A percentile compares a stretch with the other conserved stretches of the same genome.
phyloP scores from a whole-genome alignment of 805 yeast species.

The Starmerella bombicola region DNA sequence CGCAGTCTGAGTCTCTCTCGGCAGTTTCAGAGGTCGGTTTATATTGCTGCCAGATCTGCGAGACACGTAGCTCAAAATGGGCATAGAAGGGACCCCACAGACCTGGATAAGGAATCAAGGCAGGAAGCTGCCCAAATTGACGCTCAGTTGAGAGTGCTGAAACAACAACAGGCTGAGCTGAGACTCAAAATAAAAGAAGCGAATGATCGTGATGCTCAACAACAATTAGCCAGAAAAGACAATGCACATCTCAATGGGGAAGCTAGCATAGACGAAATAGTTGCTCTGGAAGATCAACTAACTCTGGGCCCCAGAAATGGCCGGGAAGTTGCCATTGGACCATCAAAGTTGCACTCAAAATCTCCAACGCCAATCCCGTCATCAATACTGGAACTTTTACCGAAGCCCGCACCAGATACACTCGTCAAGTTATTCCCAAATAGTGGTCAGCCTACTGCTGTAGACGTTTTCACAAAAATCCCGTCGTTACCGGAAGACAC shows the following conservation, averaged over 20 bases:
- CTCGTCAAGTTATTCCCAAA: too few species aligned
- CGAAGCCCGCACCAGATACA: too few species aligned
- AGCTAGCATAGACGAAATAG: slow-evolving; percentile 15
- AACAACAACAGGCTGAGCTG: slow-evolving; percentile 13
- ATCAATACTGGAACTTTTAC: too few species aligned
- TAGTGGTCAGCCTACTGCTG: too few species aligned
- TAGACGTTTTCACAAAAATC: too few species aligned
- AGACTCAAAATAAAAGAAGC: slow-evolving; percentile 8
- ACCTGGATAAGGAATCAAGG: background rate
- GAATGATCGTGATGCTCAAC: slow-evolving; percentile 17
- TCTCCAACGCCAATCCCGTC: too few species aligned
- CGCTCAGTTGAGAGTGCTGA: slow-evolving; percentile 15
- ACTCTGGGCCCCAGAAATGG: too few species aligned
- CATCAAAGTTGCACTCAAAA: too few species aligned
- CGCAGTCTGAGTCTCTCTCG: too few species aligned
- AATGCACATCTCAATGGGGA: slow-evolving; percentile 3
- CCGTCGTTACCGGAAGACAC: too few species aligned
- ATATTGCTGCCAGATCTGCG: background rate
- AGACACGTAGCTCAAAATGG: background rate
- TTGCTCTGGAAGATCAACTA: slow-evolving; percentile 14
- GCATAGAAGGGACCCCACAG: background rate
- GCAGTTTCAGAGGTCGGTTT: too few species aligned
- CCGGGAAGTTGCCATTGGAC: too few species aligned
- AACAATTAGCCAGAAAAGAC: slow-evolving; percentile 11
- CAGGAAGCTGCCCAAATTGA: slow-evolving; percentile 16